phyloP scores from a whole-genome alignment of 192 early-diverging fungal genomes.

The Podila clonocystis region DNA sequence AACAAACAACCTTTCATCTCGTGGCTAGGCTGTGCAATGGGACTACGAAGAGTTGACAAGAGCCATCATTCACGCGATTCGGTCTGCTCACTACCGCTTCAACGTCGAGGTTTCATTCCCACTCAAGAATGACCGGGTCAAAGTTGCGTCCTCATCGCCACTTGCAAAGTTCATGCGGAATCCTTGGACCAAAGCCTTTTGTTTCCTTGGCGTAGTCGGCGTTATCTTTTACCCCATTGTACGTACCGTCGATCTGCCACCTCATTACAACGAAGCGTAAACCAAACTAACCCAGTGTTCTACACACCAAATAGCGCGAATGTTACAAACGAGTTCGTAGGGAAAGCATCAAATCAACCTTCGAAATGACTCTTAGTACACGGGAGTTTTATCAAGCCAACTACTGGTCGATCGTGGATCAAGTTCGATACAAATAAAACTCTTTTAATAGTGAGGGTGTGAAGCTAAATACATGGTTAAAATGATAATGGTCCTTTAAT shows the following conservation, averaged over 20 bases:
- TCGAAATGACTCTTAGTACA: slow-evolving; percentile 44
- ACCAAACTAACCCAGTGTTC: no score
- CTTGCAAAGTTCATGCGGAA: slow-evolving; percentile 34
- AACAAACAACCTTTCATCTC: neutral
- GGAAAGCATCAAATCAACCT: slow-evolving; percentile 39
- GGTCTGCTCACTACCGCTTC: slow-evolving; percentile 29
- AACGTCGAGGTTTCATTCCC: slow-evolving; percentile 34
- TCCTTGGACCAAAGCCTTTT: slow-evolving; percentile 41
- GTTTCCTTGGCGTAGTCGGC: slow-evolving; percentile 34
- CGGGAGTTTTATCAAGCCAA: slow-evolving; percentile 44
- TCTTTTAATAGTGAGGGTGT: no score
- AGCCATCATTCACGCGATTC: slow-evolving; percentile 49
- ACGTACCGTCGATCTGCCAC: neutral
- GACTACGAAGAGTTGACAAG: slow-evolving; percentile 47
- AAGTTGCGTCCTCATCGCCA: slow-evolving; percentile 31
- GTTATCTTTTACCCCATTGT: slow-evolving; percentile 43
- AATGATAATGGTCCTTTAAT: slow-evolving; percentile 61
- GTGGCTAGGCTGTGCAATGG: slow-evolving; percentile 26
- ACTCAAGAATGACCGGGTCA: slow-evolving; percentile 43
- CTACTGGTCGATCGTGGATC: slow-evolving; percentile 44
- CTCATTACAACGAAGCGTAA: no score
- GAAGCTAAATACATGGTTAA: neutral
- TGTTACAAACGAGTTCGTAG: slow-evolving; percentile 35
- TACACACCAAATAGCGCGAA: slow-evolving; percentile 1
- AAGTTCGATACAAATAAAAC: slow-evolving; percentile 21